phyloP scores from a whole-genome alignment of 2,329 filamentous ascomycete genomes.

The Stylonectria norvegica region DNA sequence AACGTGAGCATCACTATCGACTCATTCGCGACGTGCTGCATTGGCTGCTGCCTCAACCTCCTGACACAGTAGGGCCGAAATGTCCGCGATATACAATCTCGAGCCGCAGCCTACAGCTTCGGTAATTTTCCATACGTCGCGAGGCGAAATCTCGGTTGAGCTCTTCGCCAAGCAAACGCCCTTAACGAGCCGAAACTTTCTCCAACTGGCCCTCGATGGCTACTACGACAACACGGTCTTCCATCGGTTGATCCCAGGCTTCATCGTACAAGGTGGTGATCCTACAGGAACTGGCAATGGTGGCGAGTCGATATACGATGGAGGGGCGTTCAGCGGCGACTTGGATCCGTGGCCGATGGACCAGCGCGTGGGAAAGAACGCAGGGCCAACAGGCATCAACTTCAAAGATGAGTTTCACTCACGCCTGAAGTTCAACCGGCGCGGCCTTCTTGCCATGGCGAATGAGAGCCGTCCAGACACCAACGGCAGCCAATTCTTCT shows the following conservation, averaged over 20 bases:
- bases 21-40: neutral
- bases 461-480: conserved; percentile 75
- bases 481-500: conserved; percentile 96
- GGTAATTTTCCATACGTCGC: conserved; percentile 83
- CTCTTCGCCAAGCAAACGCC: conserved; percentile 95
- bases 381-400: conserved; percentile 55
- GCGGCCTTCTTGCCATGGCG: conserved; percentile 92
- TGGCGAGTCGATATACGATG: conserved; percentile 88
- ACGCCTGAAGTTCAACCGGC: conserved; percentile 85
- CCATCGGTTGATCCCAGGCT: conserved; percentile 86
- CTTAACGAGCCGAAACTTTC: conserved; percentile 87
- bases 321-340: conserved; percentile 69
- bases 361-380: conserved; percentile 58
- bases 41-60: neutral
- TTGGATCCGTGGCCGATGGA: conserved; percentile 71
- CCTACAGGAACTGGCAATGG: conserved; percentile 90
- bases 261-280: conserved; percentile 92
- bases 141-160: conserved; percentile 85
- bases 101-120: conserved; percentile 93
- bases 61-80: conserved; percentile 34
- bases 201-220: conserved; percentile 90
- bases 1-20: neutral
- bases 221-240: conserved; percentile 95
- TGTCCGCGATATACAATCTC: conserved; percentile 91
- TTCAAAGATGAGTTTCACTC: conserved; percentile 88